Percentiles rank a stretch among this genome's conserved stretches.
phyloP scores from a whole-genome alignment of 192 early-diverging fungal genomes.

The Coemansia sp. region DNA sequence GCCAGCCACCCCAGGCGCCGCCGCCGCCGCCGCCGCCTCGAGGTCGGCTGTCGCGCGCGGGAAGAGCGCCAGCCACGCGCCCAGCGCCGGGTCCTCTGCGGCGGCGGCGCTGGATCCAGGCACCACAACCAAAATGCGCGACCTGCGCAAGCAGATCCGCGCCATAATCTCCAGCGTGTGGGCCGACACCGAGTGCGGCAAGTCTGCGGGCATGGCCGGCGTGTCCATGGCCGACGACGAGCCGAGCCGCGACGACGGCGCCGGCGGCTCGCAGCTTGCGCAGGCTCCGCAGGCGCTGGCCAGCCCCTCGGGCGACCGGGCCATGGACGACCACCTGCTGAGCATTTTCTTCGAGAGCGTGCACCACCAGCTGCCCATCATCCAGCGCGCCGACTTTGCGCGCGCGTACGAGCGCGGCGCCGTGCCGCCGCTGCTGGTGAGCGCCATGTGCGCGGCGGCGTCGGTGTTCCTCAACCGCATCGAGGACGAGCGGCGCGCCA shows the following conservation, averaged over 20 bases:
- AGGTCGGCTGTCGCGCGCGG: conserved; percentile 28
- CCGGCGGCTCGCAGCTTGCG: background rate
- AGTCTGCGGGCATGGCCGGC: conserved; percentile 46
- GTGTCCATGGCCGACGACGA: conserved; percentile 37
- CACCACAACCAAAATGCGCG: conserved; percentile 24
- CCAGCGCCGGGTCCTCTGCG: background rate
- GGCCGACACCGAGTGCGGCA: conserved; percentile 46
- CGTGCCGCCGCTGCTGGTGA: conserved; percentile 27
- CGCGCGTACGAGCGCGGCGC: conserved; percentile 10
- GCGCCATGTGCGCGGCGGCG: conserved; percentile 46
- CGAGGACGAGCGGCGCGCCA: conserved; percentile 43
- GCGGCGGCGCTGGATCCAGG: background rate
- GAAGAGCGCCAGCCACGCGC: conserved; percentile 42
- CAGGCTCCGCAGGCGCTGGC: background rate
- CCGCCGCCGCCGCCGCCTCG: background rate
- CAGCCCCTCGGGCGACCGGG: conserved; percentile 36
- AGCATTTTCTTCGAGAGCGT: conserved; percentile 39
- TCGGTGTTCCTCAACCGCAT: conserved; percentile 47
- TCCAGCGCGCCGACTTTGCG: conserved; percentile 23
- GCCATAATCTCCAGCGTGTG: conserved; percentile 46
- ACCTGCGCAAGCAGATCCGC: conserved; percentile 31
- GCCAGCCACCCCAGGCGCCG: background rate
- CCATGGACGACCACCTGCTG: conserved; percentile 43
- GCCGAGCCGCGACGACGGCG: background rate
- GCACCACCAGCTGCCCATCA: conserved; percentile 47